phyloP scores from a whole-genome alignment of 805 yeast species.

The Saccharomycopsis capsularis region DNA sequence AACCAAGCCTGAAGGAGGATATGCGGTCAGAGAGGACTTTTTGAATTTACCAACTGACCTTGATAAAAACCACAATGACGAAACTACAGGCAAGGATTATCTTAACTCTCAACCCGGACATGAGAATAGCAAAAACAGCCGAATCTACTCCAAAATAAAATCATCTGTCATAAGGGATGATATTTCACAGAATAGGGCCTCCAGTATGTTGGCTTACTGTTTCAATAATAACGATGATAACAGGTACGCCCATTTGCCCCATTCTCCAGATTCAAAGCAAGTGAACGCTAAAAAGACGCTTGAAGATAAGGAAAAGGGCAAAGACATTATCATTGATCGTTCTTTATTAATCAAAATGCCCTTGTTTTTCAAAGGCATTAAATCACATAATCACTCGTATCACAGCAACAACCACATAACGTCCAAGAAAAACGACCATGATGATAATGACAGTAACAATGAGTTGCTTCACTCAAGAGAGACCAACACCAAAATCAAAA shows the following conservation, averaged over 20 bases:
- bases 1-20: constrained; percentile 40
- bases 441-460: neutral
- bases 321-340: constrained; percentile 9
- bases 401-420: constrained; percentile 3
- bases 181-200: neutral
- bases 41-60: neutral
- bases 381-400: constrained; percentile 3
- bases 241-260: neutral
- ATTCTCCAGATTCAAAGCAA: too few species aligned
- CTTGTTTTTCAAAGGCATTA: constrained; percentile 19
- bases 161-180: neutral
- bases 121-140: neutral
- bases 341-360: constrained; percentile 12
- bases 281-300: neutral
- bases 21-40: constrained; percentile 49
- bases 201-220: constrained; percentile 13
- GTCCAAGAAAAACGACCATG: neutral
- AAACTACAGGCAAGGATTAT: too few species aligned
- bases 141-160: constrained; percentile 1
- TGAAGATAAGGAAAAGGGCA: constrained; percentile 13
- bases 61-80: neutral
- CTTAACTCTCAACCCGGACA: neutral
- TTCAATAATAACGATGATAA: neutral
- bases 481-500: neutral
- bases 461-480: neutral